Evolutionary conservation across 108 stramenopile species (phyloP).

Genomic region (Chaetoceros tenuissimus): DNA sequence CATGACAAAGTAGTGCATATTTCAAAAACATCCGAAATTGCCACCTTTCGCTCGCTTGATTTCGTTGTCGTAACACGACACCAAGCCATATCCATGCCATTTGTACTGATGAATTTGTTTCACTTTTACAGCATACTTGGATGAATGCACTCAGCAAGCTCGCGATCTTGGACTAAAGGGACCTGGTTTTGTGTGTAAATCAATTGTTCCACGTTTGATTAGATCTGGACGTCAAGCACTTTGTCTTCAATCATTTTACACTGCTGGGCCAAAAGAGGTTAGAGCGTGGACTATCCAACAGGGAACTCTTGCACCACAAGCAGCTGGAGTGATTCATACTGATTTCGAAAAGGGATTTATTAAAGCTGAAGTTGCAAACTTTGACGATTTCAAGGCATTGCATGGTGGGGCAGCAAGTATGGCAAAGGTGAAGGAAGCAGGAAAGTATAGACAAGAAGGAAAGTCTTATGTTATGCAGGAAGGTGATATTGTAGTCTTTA

Average conservation of each 20-base stretch:
- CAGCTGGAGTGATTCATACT: slow-evolving; percentile 98
- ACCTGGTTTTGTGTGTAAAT: slow-evolving; percentile 78
- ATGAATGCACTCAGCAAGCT: slow-evolving; percentile 74
- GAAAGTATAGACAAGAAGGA: slow-evolving; percentile 97
- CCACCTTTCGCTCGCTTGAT: no score
- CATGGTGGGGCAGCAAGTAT: slow-evolving; percentile 84
- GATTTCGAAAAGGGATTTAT: slow-evolving; percentile 99
- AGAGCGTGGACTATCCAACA: slow-evolving; percentile 97
- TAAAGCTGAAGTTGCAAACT: slow-evolving; percentile 95
- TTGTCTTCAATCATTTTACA: slow-evolving; percentile 96
- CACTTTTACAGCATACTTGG: slow-evolving; percentile 49
- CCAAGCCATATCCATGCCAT: no score
- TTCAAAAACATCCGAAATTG: no score
- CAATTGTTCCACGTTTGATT: slow-evolving; percentile 93
- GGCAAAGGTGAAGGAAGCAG: slow-evolving; percentile 97
- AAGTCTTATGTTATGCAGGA: slow-evolving; percentile 92
- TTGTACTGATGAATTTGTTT: no score
- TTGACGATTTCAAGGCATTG: slow-evolving; percentile 94
- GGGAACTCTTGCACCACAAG: slow-evolving; percentile 87
- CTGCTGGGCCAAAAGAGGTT: slow-evolving; percentile 98
- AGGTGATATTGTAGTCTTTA: slow-evolving; percentile 85
- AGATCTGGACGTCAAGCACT: slow-evolving; percentile 92
- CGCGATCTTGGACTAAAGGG: slow-evolving; percentile 75
- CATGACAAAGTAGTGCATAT: no score
- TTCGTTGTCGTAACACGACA: no score